Evolutionary conservation across 116 monocot genomes (phyloP), one percentile per base, ranked within the genome.

Genomic region (Iris pallida): DNA sequence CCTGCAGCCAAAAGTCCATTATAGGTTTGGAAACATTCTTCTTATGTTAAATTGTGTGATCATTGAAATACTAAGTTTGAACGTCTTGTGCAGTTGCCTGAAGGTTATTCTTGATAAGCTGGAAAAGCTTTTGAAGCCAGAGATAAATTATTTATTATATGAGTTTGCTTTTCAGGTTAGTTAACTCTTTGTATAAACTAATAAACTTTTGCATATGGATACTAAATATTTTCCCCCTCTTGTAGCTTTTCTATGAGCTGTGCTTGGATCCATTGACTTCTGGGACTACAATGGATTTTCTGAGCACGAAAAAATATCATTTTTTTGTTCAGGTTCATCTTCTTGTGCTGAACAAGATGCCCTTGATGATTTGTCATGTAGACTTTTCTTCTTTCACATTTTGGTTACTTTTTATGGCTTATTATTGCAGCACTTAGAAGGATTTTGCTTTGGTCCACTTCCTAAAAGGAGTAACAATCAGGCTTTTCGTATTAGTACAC

Each of bases 151-250:
- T 45, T 75, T 90, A 52, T 71, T 98, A 42, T 73, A 85, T 71
- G 98, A 98, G 53, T 93, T 98, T 73, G 65, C 90, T 71, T 98
- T 93, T 78, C 93, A 93, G 98, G 98, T 90, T 76, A 67, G 66
- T 0, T 61, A 11, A 47, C 8, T 63, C 0, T 16, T 45, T 53
- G 14, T 58, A 66, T 5, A 47, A 12, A 0, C 15, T 76, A 9
- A 58, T 16, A 19, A 42, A 45, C 7, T 64, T 53, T 47, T 42
- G 17, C 40, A 4, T 17, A 55, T 69, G 5, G 58, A 5, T 71
- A 16, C 6, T 68, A 45, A 61, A 55, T 20, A 11, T 71, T 73
- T 8, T 51, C 10, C 18, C 12, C 16, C 17, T 9, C 51, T 20
- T 85, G 49, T 82, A 98, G 98, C 93, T 98, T 48, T 59, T 98